Conservation (phyloP, 164 flowering plant genomes). For the Protea cynaroides region DNA sequence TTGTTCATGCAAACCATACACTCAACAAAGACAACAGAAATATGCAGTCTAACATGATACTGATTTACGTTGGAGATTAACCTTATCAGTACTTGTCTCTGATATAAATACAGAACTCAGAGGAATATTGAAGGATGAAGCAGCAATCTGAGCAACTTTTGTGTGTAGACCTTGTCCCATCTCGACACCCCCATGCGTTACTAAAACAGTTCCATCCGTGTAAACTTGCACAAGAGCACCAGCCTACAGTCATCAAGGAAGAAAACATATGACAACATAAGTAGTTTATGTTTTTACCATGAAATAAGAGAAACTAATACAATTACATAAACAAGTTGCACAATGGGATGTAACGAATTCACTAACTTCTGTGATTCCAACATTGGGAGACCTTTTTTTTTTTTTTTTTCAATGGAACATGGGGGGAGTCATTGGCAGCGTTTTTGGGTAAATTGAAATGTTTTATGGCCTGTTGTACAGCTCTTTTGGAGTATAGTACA, state of each 20-base stretch:
- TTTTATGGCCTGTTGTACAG: too few relatives aligned
- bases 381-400: too few relatives aligned
- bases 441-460: too few relatives aligned
- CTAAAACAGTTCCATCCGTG: conserved; percentile 95
- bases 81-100: conserved; percentile 99
- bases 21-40: neutral
- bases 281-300: neutral
- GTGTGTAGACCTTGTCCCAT: conserved; percentile 99
- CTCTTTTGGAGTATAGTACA: too few relatives aligned
- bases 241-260: conserved; percentile 42
- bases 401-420: too few relatives aligned
- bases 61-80: conserved; percentile 14
- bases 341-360: too few relatives aligned
- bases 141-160: conserved; percentile 95
- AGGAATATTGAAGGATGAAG: conserved; percentile 84
- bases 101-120: conserved; percentile 90
- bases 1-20: neutral
- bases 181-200: conserved; percentile 98
- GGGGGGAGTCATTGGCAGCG: too few relatives aligned
- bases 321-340: too few relatives aligned
- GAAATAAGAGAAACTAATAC: too few relatives aligned
- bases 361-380: too few relatives aligned
- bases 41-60: neutral
- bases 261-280: neutral
- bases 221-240: conserved; percentile 98